Base-by-base conservation (phyloP, 202 grass and related monocot species). In the Carex arenaria region DNA sequence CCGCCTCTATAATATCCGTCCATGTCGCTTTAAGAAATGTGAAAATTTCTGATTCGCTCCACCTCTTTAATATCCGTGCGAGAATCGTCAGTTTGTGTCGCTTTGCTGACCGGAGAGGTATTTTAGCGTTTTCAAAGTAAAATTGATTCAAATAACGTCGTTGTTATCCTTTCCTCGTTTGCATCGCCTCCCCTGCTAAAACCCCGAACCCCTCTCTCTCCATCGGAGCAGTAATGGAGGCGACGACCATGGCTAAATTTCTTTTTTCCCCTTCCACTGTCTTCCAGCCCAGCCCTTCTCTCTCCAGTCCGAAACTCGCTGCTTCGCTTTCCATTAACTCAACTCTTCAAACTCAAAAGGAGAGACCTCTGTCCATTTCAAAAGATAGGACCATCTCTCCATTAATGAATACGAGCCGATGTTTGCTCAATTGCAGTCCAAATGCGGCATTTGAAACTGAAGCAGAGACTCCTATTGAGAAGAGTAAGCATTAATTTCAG, bases 401-500 rank as follows among this genome's bases (percentile, higher is more conserved):
- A 59, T 64, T 55, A 1, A 10, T 20, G 57, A 53, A 19, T 63
- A 63, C 14, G 61, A 79, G 28, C 67, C 11, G 42, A 22, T 87
- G 45, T 65, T 87, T 28, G 87, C 45, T 85, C 15, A 88, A 83
- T 49, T 84, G 83, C 83, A 85, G 76, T 36, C 17, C 84, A 10
- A 88, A 73, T 6, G 84, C 15, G 0, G 84, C 51, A 7, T 82
- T 32, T 57, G 52, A 80, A 78, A 47, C 64, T 26, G 89, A 87
- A 81, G 56, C 51, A 7, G 80, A 75, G 14, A 70, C 57, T 38
- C 95, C 95, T 40, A 89, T 98, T 71, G 95, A 98, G 91, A 98
- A 98, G 87, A 95, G 95, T 97, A 8, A 57, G 90, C 45, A 47
- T 62, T 54, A 23, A 86, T 62, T 85, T 77, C 30, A 38, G 14